Evolutionary conservation across 139 green algal genomes (phyloP), one percentile per base, ranked within the genome.

Genomic region (Deuterostichococcus epilithicus): DNA sequence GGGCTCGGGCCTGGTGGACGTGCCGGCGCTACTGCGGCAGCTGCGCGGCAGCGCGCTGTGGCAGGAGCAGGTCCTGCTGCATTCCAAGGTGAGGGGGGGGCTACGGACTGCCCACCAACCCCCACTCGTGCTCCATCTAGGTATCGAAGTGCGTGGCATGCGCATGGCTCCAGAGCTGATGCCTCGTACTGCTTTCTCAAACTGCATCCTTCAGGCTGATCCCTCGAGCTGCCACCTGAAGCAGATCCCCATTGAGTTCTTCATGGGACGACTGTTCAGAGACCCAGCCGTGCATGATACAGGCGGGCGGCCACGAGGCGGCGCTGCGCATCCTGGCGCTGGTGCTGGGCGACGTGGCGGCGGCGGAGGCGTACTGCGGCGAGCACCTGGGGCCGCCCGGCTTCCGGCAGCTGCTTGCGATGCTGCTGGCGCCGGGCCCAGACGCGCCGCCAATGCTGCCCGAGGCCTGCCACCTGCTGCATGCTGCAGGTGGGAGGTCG

Each of bases 291-390:
- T 68, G 0, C 4, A 63, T 70, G 52, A 32, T 15, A n/a, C 81
- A 88, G 35, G 65, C 86, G 38, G 82, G 80, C 1, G 81, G 94
- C 59, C 87, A 96, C 76, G 35, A 78, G 36, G 78, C 74, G 30
- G 87, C 90, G 5, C 81, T 97, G 76, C 73, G 82, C 39, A 71
- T 92, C 30, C 81, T 96, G 70, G 84, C 88, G n/a, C 71, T 96
- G 20, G 72, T 47, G 36, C 75, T 93, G 37, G 59, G 76, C 0
- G 84, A 94, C 73, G 81, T 92, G 28, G 75, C 82, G 23, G 81
- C 52, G 1, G 91, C 87, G 0, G 88, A 91, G 68, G 63, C 63
- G 38, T 96, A 95, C 85, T 94, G 89, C 73, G 74, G 68, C 18
- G 34, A 68, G 10, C 83, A 83, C 32, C 75, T 77, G 52, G 65